Base-by-base conservation (phyloP, 768 basidiomycete genomes). In the Psilocybe tampanensis region DNA sequence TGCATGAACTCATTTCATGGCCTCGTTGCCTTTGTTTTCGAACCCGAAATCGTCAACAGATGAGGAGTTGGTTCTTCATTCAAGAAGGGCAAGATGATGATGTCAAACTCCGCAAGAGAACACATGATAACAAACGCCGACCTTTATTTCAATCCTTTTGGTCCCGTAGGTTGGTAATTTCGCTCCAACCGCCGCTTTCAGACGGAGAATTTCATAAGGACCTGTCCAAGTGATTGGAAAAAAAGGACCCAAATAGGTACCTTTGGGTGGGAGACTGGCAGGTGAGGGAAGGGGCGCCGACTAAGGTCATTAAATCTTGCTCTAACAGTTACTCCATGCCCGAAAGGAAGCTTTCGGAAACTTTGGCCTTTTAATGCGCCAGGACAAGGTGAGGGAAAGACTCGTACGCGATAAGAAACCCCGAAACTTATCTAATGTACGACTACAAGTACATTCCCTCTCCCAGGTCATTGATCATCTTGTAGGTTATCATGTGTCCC, bases 81-180 rank as follows among this genome's bases (percentile, higher is more conserved):
- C 18, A 52, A 43, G 41, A 52, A 39, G 36, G n/a, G 36, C 36
- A 39, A 39, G 29, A 29, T 5, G 4, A 39, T 39, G n/a, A 39
- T 3, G 36, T 39, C 36, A n/a, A 29, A 39, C 36, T 39, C 47
- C 44, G 44, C 23, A 44, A 53, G 19, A 34, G 50, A 41, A 51
- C 49, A 45, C 49, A 50, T 51, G 55, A 56, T 45, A 50, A 45
- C 33, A 45, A 51, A 13, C 32, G 21, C 49, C 55, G 55, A 56
- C 47, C 29, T 48, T 17, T 56, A 51, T 50, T 56, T 56, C 48
- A 56, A 44, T 39, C 49, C 44, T 49, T 32, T 24, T 18, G 13
- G 29, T 22, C 26, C 24, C 49, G 44, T 26, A 33, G 17, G 24
- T 43, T 43, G n/a, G 50, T 44, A 50, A 56, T 56, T 24, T 51